These are phyloP conservation scores for Rhododendron molle DNA, from an alignment of 148 eudicot genomes.

Conservation along the genomic window DNA sequence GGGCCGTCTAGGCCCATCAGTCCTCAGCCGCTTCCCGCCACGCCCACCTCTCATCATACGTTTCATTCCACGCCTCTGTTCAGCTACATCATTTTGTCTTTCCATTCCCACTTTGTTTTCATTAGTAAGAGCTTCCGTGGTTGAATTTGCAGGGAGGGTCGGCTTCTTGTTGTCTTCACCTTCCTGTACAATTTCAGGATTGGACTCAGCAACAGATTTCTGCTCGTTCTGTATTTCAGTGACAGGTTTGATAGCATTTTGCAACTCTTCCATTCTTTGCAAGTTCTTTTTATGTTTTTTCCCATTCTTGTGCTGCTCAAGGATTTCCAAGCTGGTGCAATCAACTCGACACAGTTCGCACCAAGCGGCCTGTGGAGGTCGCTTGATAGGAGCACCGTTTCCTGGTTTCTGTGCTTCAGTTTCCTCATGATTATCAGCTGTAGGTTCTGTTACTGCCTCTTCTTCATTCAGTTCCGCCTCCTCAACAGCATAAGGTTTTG, in stretches of 20 bases:
- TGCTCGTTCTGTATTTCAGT: conserved; percentile 5
- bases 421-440: conserved; percentile 13
- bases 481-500: conserved; percentile 8
- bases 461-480: background rate
- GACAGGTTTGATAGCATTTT: conserved; percentile 11
- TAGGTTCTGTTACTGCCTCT: background rate
- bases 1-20: conserved; percentile 5
- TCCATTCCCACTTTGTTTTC: conserved; percentile 15
- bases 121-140: conserved; percentile 13
- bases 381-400: conserved; percentile 14
- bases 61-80: conserved; percentile 23
- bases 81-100: conserved; percentile 6
- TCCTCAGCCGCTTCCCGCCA: conserved; percentile 25
- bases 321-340: conserved; percentile 60
- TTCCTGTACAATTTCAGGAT: conserved; percentile 13
- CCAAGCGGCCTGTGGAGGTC: conserved; percentile 24
- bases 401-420: conserved; percentile 7
- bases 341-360: conserved; percentile 76
- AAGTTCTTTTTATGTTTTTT: conserved; percentile 54
- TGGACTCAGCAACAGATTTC: conserved; percentile 10
- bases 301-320: conserved; percentile 72
- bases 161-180: conserved; percentile 8
- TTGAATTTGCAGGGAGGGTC: conserved; percentile 12
- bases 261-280: conserved; percentile 19
- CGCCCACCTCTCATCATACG: conserved; percentile 35